These are phyloP conservation scores for Astragalus membranaceus DNA, from an alignment of 306 rosid genomes.

Conservation along the genomic window DNA sequence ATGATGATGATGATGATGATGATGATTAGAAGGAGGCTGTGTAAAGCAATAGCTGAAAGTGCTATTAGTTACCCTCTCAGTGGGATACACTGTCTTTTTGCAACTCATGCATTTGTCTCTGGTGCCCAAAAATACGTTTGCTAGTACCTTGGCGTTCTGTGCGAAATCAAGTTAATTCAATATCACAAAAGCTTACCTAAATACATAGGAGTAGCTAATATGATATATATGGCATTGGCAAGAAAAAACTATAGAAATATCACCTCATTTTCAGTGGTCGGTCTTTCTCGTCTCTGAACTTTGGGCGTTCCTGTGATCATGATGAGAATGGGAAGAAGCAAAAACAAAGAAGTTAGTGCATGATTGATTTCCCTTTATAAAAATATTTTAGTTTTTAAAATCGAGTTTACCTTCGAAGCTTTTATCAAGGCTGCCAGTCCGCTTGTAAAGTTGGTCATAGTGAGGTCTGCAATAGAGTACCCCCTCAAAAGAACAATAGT, in stretches of 20 bases:
- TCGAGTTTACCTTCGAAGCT: conserved; percentile 59
- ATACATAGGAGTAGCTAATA: not conserved
- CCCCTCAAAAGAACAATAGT: conserved; percentile 74
- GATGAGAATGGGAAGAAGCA: conserved; percentile 1
- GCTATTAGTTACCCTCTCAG: conserved; percentile 52
- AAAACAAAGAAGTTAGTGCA: not conserved
- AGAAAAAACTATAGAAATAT: not conserved
- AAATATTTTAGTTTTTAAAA: not conserved
- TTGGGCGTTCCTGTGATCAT: conserved; percentile 60
- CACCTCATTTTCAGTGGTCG: conserved; percentile 33
- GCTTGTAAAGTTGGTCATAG: conserved; percentile 80
- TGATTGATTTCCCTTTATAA: not conserved
- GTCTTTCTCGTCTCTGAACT: conserved; percentile 48
- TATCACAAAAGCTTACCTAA: not conserved
- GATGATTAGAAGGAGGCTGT: not conserved
- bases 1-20: too few species aligned
- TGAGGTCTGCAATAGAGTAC: conserved; percentile 92
- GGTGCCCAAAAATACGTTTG: conserved; percentile 60
- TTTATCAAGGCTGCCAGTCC: conserved; percentile 81
- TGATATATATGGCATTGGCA: not conserved
- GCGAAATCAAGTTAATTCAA: not conserved
- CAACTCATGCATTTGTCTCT: conserved; percentile 71
- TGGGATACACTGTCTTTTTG: conserved; percentile 68
- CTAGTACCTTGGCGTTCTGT: conserved; percentile 47
- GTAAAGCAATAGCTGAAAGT: not conserved